A percentile compares a stretch with the other conserved stretches of the same genome.
These are phyloP conservation scores for Colletotrichum sp. DNA, from an alignment of 2,329 filamentous ascomycete species.

Conservation along the genomic window DNA sequence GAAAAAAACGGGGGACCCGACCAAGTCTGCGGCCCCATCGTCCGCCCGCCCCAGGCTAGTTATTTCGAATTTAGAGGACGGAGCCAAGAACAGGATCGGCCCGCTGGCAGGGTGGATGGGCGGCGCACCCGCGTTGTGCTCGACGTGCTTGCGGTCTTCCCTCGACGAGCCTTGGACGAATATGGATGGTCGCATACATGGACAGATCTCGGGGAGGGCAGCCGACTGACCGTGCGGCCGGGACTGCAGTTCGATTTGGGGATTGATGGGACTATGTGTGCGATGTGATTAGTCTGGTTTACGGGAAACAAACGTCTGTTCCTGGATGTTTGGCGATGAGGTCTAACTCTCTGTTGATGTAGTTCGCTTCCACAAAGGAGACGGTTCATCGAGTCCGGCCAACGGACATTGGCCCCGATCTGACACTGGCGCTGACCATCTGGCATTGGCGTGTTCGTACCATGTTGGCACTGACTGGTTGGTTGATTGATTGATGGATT, in stretches of 20 bases:
- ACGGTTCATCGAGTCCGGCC: not conserved
- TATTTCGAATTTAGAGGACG: not conserved
- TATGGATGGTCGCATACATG: slow-evolving; percentile 4
- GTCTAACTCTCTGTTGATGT: not conserved
- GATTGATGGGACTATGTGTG: not conserved
- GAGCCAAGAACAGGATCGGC: slow-evolving; percentile 19
- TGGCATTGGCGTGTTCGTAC: not conserved
- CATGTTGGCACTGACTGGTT: not conserved
- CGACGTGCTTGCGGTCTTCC: not conserved
- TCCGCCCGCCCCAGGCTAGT: not conserved
- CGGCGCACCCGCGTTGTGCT: not conserved
- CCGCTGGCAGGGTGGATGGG: not conserved
- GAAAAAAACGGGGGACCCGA: not conserved
- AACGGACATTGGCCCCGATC: not conserved
- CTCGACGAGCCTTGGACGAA: not conserved
- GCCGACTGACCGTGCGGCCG: not conserved
- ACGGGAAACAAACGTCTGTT: not conserved
- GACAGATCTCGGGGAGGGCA: slow-evolving; percentile 8
- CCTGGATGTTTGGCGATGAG: not conserved
- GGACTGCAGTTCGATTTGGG: not conserved
- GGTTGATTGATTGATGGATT: not conserved
- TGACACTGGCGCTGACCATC: not conserved
- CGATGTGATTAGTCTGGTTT: not conserved
- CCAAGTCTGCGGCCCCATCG: not conserved
- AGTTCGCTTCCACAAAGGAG: not conserved